A percentile compares a stretch with the other conserved stretches of the same genome.
phyloP scores from a whole-genome alignment of 2,329 filamentous ascomycete genomes.

The Verruconis gallopava region DNA sequence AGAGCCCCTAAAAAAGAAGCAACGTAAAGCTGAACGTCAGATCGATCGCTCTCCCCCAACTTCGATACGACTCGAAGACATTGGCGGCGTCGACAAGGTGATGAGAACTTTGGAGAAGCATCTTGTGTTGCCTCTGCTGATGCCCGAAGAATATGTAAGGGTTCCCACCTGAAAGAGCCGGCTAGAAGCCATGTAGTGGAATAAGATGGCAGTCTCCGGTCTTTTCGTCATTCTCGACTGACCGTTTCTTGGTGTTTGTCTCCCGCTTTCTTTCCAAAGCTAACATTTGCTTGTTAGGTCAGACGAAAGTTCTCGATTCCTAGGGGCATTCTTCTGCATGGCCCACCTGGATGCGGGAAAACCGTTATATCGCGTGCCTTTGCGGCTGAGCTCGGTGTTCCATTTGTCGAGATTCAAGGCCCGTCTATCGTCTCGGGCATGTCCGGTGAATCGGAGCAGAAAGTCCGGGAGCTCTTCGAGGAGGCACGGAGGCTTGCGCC shows the following conservation, averaged over 20 bases:
- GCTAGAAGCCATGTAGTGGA: not conserved
- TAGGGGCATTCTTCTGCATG: constrained; percentile 65
- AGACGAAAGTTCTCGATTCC: constrained; percentile 55
- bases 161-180: no score
- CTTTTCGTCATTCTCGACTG: not conserved
- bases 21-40: constrained; percentile 40
- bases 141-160: constrained; percentile 49
- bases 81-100: constrained; percentile 65
- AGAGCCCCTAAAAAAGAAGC: constrained; percentile 53
- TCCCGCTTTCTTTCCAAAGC: constrained; percentile 58
- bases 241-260: constrained; percentile 40
- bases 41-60: constrained; percentile 52
- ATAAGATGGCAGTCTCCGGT: not conserved
- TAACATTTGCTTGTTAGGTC: no score
- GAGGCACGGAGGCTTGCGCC: constrained; percentile 77
- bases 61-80: constrained; percentile 54
- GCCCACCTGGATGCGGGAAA: constrained; percentile 76
- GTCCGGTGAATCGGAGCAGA: constrained; percentile 82
- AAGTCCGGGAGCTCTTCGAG: constrained; percentile 73
- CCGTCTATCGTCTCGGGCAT: constrained; percentile 74
- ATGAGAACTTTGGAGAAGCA: constrained; percentile 56
- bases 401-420: constrained; percentile 71
- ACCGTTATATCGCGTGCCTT: constrained; percentile 73
- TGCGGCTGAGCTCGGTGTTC: constrained; percentile 60
- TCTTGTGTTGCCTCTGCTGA: constrained; percentile 59